These are phyloP conservation scores for Backusella parvicylindrica DNA, from an alignment of 192 early-diverging fungal species.

Conservation along the genomic window DNA sequence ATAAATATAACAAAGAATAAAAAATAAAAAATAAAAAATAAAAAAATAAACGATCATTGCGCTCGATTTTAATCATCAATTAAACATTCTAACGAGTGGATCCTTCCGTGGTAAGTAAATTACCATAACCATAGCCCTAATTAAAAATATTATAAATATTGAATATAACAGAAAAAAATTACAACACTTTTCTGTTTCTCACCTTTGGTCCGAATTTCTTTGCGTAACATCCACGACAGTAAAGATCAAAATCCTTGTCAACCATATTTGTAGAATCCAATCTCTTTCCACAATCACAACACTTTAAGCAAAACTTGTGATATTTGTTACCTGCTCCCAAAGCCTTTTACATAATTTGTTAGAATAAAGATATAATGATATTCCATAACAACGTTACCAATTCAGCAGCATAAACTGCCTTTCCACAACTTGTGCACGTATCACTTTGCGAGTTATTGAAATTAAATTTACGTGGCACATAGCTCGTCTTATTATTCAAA, in stretches of 20 bases:
- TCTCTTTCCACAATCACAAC: constrained; percentile 48
- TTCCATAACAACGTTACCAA: constrained; percentile 25
- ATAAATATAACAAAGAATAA: not conserved
- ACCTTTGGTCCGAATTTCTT: constrained; percentile 50
- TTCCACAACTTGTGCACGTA: constrained; percentile 52
- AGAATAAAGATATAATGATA: not conserved
- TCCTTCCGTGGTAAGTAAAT: constrained; percentile 24
- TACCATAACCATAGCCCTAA: constrained; percentile 30
- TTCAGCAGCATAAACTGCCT: constrained; percentile 58
- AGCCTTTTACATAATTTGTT: constrained; percentile 14
- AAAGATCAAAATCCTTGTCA: constrained; percentile 44
- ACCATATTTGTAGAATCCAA: constrained; percentile 57
- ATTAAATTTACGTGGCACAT: constrained; percentile 33
- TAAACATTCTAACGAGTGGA: constrained; percentile 16
- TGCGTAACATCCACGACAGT: constrained; percentile 51
- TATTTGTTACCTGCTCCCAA: constrained; percentile 55
- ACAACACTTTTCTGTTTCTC: no score
- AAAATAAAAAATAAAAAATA: no score
- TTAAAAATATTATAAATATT: no score
- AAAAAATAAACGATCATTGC: no score
- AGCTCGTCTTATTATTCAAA: constrained; percentile 15
- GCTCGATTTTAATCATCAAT: no score
- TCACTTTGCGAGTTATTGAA: constrained; percentile 31
- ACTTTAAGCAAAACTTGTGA: constrained; percentile 55
- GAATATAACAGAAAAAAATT: no score